These are phyloP conservation scores for Leptoxyphium fumago DNA, from an alignment of 2,329 filamentous ascomycete species.

Conservation along the genomic window DNA sequence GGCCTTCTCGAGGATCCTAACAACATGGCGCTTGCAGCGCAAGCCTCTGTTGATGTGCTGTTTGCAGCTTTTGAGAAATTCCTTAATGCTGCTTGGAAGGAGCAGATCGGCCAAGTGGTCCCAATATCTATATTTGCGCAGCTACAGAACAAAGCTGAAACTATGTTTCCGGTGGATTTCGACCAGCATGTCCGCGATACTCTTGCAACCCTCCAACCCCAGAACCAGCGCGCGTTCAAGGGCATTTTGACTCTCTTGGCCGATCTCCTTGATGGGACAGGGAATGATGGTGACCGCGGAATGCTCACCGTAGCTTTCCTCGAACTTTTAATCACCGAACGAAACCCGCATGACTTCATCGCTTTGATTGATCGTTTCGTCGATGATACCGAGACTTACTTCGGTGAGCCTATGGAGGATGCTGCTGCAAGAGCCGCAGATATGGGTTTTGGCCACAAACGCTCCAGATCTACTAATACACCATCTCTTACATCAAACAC, in stretches of 20 bases:
- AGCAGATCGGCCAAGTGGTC: conserved; percentile 76
- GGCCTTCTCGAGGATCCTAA: conserved; percentile 69
- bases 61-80: conserved; percentile 94
- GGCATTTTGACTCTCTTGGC: conserved; percentile 73
- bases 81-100: conserved; percentile 70
- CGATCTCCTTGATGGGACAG: conserved; percentile 76
- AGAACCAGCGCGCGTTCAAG: conserved; percentile 61
- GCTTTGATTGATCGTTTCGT: conserved; percentile 79
- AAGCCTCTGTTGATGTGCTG: conserved; percentile 67
- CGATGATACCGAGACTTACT: conserved; percentile 79
- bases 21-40: conserved; percentile 59
- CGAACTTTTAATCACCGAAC: conserved; percentile 67
- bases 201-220: conserved; percentile 38
- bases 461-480: conserved; percentile 46
- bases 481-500: conserved; percentile 74
- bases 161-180: conserved; percentile 56
- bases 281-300: conserved; percentile 80
- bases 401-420: conserved; percentile 44
- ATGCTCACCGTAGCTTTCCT: conserved; percentile 79
- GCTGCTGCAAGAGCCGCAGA: conserved; percentile 10
- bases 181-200: conserved; percentile 42
- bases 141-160: conserved; percentile 51
- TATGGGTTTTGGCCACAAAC: conserved; percentile 24
- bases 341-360: conserved; percentile 67
- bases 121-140: conserved; percentile 54